These are phyloP conservation scores for Penicillium palitans DNA, from an alignment of 2,329 filamentous ascomycete genomes.

Conservation along the genomic window DNA sequence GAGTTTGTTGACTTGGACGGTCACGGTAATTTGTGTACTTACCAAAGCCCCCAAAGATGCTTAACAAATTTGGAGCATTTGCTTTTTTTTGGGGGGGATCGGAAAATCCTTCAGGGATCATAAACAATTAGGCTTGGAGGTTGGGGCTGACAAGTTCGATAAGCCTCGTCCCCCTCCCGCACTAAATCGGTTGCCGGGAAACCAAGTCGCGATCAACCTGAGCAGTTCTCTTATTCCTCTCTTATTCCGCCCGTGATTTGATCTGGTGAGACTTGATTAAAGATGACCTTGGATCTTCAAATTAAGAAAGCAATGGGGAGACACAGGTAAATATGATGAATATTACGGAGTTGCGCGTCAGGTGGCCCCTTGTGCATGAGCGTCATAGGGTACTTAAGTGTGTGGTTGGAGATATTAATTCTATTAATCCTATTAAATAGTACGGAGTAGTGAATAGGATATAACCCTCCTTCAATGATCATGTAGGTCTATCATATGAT, in stretches of 20 bases:
- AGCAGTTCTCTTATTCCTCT: background rate
- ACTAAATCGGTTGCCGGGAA: conserved; percentile 15
- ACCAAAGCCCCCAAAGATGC: conserved; percentile 16
- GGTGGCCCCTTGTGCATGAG: conserved; percentile 16
- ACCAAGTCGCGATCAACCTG: background rate
- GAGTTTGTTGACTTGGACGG: conserved; percentile 4
- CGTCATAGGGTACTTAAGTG: conserved; percentile 18
- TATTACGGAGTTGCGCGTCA: conserved; percentile 12
- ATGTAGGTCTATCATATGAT: background rate
- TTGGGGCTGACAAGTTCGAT: conserved; percentile 17
- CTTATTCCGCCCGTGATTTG: conserved; percentile 9
- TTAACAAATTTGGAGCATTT: conserved; percentile 17
- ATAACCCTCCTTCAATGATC: background rate
- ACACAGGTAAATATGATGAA: conserved; percentile 3
- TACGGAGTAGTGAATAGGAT: too few species aligned
- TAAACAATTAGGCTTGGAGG: conserved; percentile 5
- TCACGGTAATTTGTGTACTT: background rate
- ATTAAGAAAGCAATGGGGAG: background rate
- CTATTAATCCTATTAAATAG: background rate
- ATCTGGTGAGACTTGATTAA: conserved; percentile 5
- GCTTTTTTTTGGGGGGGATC: background rate
- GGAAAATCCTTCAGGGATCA: conserved; percentile 11
- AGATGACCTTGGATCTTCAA: background rate
- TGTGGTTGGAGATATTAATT: background rate
- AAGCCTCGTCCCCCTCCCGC: conserved; percentile 16